phyloP scores from a whole-genome alignment of 495 filamentous ascomycete species.

The Glonium stellatum region DNA sequence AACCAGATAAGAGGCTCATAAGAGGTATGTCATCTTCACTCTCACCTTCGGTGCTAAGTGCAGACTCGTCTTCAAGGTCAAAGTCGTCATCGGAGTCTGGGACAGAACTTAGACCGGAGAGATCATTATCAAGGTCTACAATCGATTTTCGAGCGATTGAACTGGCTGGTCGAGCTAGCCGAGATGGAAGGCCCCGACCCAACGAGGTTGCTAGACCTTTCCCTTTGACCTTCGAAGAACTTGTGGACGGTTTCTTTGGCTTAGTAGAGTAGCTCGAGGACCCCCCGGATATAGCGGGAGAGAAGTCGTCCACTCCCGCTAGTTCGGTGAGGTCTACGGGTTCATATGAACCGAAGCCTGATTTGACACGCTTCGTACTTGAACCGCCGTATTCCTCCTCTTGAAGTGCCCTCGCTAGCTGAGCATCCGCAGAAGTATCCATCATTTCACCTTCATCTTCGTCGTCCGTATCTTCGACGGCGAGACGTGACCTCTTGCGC shows the following conservation, averaged over 20 bases:
- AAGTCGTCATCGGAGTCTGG: conserved; percentile 4
- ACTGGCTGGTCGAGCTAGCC: conserved; percentile 12
- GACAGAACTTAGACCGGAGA: neutral
- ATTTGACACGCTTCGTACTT: conserved; percentile 29
- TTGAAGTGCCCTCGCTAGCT: conserved; percentile 54
- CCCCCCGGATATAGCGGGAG: neutral
- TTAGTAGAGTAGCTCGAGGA: neutral
- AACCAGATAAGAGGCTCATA: conserved; percentile 2
- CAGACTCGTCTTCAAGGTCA: conserved; percentile 4
- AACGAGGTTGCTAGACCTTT: conserved; percentile 17
- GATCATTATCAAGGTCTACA: conserved; percentile 9
- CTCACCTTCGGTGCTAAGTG: conserved; percentile 4
- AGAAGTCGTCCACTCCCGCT: conserved; percentile 1
- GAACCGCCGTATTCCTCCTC: conserved; percentile 49
- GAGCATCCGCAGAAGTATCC: conserved; percentile 44
- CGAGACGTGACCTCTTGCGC: conserved; percentile 21
- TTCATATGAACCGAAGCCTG: conserved; percentile 2
- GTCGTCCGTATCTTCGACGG: conserved; percentile 37
- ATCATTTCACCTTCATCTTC: conserved; percentile 35
- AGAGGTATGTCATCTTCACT: conserved; percentile 12
- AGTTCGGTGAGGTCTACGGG: conserved; percentile 16
- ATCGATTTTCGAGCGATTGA: conserved; percentile 8
- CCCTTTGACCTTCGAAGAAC: conserved; percentile 15
- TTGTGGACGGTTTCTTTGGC: neutral
- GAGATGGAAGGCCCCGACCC: conserved; percentile 3